These are phyloP conservation scores for Daldinia concentrica DNA, from an alignment of 495 filamentous ascomycete species.

Conservation along the genomic window DNA sequence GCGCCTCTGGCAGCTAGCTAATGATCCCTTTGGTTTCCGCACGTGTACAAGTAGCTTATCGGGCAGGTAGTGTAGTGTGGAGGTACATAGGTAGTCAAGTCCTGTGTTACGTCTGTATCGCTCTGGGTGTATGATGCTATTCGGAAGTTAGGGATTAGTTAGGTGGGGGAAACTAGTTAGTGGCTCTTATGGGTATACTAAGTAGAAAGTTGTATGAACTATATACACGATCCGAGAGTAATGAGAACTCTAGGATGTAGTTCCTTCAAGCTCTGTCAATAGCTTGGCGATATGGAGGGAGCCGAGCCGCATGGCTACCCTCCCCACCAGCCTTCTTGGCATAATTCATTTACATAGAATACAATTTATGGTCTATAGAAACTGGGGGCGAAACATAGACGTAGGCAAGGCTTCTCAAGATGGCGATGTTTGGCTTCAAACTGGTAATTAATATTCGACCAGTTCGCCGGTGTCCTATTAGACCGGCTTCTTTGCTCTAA, in stretches of 20 bases:
- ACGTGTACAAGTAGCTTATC: neutral
- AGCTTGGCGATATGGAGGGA: conserved; percentile 20
- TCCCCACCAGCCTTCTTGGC: neutral
- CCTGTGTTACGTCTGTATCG: neutral
- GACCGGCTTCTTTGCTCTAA: neutral
- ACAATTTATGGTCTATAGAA: neutral
- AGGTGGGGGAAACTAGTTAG: too few relatives aligned
- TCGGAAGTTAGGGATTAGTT: neutral
- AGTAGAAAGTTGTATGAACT: too few relatives aligned
- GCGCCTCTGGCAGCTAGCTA: neutral
- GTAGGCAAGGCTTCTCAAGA: neutral
- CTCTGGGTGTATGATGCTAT: neutral
- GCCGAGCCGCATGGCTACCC: conserved; percentile 27
- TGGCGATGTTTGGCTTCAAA: neutral
- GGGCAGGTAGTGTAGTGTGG: neutral
- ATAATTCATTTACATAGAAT: neutral
- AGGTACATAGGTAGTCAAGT: neutral
- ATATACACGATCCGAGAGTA: too few relatives aligned
- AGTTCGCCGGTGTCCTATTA: neutral
- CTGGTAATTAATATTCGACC: conserved; percentile 1
- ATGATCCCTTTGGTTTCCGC: neutral
- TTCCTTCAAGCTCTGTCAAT: conserved; percentile 35
- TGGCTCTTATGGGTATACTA: too few relatives aligned
- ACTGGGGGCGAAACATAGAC: neutral
- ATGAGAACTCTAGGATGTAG: conserved; percentile 22